Evolutionary conservation across 2,329 filamentous ascomycete genomes (phyloP).

Genomic region (Trichoderma simmonsii): DNA sequence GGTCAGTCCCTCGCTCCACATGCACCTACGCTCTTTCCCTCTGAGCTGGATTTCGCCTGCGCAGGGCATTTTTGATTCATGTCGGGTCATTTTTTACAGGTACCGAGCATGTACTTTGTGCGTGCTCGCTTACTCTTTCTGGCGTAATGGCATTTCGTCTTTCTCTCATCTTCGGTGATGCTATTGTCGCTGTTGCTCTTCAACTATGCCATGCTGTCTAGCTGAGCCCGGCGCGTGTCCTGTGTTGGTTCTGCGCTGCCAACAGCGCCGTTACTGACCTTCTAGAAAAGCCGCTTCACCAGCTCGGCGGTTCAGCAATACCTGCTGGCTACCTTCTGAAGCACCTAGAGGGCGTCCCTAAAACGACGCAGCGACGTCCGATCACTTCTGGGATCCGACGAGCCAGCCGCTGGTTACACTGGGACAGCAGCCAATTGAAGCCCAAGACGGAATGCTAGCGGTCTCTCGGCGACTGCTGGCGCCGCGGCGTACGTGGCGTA

Average conservation of each 20-base stretch:
- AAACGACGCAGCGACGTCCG: neutral
- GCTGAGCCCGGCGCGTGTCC: neutral
- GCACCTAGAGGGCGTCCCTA: conserved; percentile 3
- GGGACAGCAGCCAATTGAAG: conserved; percentile 18
- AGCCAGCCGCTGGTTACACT: conserved; percentile 11
- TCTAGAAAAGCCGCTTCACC: conserved; percentile 19
- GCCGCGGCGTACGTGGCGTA: conserved; percentile 17
- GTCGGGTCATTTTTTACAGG: neutral
- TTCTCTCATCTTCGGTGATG: neutral
- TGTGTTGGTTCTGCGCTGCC: conserved; percentile 2
- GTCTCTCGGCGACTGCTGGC: conserved; percentile 5
- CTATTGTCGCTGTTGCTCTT: neutral
- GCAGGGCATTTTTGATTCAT: neutral
- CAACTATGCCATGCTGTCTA: neutral
- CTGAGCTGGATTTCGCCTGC: neutral
- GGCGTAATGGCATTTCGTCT: neutral
- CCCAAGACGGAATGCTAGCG: conserved; percentile 12
- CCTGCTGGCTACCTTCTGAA: conserved; percentile 21
- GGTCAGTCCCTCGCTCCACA: conserved; percentile 16
- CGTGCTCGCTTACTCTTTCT: conserved; percentile 11
- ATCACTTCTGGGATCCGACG: neutral
- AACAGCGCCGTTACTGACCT: neutral
- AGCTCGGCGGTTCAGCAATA: conserved; percentile 28
- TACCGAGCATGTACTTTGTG: conserved; percentile 1
- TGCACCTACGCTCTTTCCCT: neutral